These are phyloP conservation scores for Tilletia horrida DNA, from an alignment of 1,284 basidiomycete species.

Conservation along the genomic window DNA sequence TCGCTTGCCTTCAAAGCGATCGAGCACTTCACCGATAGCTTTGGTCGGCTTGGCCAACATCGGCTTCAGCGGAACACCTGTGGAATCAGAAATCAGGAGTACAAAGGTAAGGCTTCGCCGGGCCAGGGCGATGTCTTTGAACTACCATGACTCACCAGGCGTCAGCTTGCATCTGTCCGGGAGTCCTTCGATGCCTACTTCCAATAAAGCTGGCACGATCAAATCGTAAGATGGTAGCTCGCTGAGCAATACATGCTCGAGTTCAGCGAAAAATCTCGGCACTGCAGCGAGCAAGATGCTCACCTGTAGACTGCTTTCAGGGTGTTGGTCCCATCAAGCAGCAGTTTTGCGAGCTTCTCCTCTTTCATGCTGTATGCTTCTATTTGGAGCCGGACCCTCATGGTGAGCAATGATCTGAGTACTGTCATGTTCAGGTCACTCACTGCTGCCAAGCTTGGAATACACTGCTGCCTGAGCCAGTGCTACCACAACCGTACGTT, in stretches of 20 bases:
- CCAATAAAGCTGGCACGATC: constrained; percentile 86
- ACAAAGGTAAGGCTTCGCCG: constrained; percentile 19
- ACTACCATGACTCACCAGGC: constrained; percentile 57
- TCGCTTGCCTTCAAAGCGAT: constrained; percentile 88
- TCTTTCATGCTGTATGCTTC: constrained; percentile 56
- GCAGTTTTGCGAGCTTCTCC: constrained; percentile 69
- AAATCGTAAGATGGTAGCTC: constrained; percentile 91
- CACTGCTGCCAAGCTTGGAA: constrained; percentile 60
- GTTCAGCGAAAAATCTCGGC: background rate
- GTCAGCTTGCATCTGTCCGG: constrained; percentile 80
- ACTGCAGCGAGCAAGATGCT: background rate
- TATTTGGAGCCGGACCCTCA: background rate
- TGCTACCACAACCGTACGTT: constrained; percentile 66
- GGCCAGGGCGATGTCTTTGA: constrained; percentile 56
- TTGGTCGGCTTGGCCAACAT: constrained; percentile 99
- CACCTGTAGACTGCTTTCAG: constrained; percentile 69
- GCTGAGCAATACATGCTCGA: constrained; percentile 65
- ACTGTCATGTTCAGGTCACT: constrained; percentile 31
- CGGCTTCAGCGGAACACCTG: constrained; percentile 85
- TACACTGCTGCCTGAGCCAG: constrained; percentile 48
- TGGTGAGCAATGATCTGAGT: background rate
- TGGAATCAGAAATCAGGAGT: background rate
- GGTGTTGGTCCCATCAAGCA: constrained; percentile 75
- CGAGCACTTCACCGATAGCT: constrained; percentile 96
- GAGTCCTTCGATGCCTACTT: constrained; percentile 71